Percentiles rank a stretch among this genome's conserved stretches.
These are phyloP conservation scores for Aspergillus sp. DNA, from an alignment of 2,329 filamentous ascomycete genomes.

Conservation along the genomic window DNA sequence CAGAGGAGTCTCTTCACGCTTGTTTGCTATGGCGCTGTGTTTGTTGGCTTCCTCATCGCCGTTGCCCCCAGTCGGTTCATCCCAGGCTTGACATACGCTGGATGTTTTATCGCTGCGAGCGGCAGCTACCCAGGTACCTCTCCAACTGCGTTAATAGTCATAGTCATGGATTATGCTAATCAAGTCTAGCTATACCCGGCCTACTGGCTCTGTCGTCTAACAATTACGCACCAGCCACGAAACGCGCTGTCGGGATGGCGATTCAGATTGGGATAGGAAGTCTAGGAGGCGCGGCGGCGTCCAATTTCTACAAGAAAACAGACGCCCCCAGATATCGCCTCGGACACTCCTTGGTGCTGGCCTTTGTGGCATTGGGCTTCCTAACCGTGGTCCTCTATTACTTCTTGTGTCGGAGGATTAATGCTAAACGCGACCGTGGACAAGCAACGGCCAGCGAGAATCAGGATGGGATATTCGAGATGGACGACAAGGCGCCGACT, in stretches of 20 bases:
- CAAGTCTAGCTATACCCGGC: slow-evolving; percentile 41
- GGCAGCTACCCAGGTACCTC: slow-evolving; percentile 16
- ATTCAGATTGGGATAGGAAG: slow-evolving; percentile 64
- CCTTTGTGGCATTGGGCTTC: slow-evolving; percentile 8
- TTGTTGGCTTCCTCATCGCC: slow-evolving; percentile 52
- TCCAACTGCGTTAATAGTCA: slow-evolving; percentile 24
- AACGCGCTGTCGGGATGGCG: slow-evolving; percentile 62
- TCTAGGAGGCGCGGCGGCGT: slow-evolving; percentile 17
- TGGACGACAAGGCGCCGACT: slow-evolving; percentile 15
- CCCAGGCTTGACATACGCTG: slow-evolving; percentile 48
- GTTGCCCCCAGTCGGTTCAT: slow-evolving; percentile 36
- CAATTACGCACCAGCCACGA: slow-evolving; percentile 57
- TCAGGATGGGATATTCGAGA: slow-evolving; percentile 7
- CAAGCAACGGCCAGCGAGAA: not conserved
- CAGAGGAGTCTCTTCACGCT: slow-evolving; percentile 57
- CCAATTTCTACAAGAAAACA: slow-evolving; percentile 15
- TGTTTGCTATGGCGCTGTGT: slow-evolving; percentile 29
- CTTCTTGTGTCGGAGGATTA: slow-evolving; percentile 9
- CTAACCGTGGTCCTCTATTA: slow-evolving; percentile 11
- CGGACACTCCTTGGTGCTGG: slow-evolving; percentile 13
- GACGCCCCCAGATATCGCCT: slow-evolving; percentile 15
- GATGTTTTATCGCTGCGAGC: slow-evolving; percentile 44
- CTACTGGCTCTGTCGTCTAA: slow-evolving; percentile 50
- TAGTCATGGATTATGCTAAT: not conserved
- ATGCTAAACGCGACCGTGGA: not conserved